Conservation (phyloP, 768 basidiomycete species). For the Trametes elegans region DNA sequence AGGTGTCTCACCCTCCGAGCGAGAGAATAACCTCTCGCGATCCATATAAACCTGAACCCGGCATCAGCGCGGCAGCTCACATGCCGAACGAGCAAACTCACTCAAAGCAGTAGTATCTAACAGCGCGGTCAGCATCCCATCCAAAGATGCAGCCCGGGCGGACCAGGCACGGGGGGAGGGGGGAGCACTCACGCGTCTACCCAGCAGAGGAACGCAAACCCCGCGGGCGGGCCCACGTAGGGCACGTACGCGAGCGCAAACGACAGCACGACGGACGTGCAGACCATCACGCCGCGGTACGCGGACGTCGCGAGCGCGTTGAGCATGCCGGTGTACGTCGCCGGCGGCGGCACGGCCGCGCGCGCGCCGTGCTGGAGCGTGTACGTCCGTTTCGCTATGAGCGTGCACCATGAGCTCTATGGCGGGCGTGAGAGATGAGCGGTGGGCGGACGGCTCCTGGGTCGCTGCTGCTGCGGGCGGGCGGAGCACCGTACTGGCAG, state of each 20-base stretch:
- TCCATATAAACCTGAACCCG: constrained; percentile 68
- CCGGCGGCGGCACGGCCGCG: constrained; percentile 46
- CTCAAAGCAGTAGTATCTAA: constrained; percentile 91
- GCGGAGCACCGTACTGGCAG: too few species aligned
- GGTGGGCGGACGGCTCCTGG: background rate
- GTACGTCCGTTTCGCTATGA: constrained; percentile 74
- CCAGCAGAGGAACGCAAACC: constrained; percentile 81
- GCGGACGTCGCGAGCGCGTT: constrained; percentile 76
- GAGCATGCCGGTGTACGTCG: constrained; percentile 68
- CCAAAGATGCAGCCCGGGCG: background rate
- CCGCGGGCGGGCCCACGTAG: constrained; percentile 53
- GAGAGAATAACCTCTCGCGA: constrained; percentile 68
- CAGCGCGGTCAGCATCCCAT: background rate
- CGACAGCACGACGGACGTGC: constrained; percentile 70
- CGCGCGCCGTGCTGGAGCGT: constrained; percentile 67
- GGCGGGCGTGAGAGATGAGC: constrained; percentile 15
- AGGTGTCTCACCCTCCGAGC: constrained; percentile 67
- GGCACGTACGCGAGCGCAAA: constrained; percentile 66
- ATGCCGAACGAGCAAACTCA: constrained; percentile 35
- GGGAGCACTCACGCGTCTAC: constrained; percentile 73
- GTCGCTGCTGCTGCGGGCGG: background rate
- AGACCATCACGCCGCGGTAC: constrained; percentile 79
- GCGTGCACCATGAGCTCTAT: constrained; percentile 75
- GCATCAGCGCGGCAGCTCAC: background rate
- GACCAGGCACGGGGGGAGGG: too few species aligned